phyloP scores from a whole-genome alignment of 768 basidiomycete species.

The Calocybe gangraenosa region DNA sequence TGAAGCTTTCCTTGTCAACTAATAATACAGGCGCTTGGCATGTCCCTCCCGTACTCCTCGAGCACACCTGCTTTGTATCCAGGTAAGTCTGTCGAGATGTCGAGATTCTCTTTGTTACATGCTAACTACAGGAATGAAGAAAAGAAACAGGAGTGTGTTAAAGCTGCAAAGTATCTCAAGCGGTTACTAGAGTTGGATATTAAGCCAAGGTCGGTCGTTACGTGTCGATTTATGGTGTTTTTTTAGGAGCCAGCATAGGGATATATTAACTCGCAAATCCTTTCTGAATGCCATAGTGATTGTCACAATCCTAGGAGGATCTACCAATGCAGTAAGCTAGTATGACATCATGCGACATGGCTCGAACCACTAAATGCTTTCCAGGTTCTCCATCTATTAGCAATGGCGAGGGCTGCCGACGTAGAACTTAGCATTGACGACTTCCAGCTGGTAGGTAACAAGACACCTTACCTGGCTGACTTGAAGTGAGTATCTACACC shows the following conservation, averaged over 20 bases:
- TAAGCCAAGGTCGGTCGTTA: constrained; percentile 58
- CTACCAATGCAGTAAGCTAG: constrained; percentile 75
- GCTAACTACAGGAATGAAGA: constrained; percentile 33
- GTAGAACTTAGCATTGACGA: constrained; percentile 74
- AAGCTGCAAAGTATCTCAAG: constrained; percentile 74
- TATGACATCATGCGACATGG: not conserved
- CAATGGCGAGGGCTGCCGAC: constrained; percentile 81
- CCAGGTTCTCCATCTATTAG: constrained; percentile 78
- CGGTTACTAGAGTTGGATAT: constrained; percentile 71
- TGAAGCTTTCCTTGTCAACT: not conserved
- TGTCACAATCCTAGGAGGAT: constrained; percentile 78
- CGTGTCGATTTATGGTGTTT: not conserved
- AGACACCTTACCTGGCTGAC: constrained; percentile 82
- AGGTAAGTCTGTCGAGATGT: constrained; percentile 32
- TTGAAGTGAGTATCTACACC: constrained; percentile 49
- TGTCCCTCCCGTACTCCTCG: constrained; percentile 82
- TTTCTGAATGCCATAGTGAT: constrained; percentile 85
- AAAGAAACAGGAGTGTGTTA: constrained; percentile 79
- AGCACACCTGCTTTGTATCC: constrained; percentile 73
- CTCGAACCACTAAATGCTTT: not conserved
- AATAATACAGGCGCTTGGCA: constrained; percentile 55
- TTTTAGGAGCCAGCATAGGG: constrained; percentile 21
- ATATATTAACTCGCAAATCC: constrained; percentile 41
- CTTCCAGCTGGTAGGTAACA: constrained; percentile 77
- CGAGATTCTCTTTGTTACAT: not conserved